These are phyloP conservation scores for Podospora comata DNA, from an alignment of 495 filamentous ascomycete species.

Conservation along the genomic window DNA sequence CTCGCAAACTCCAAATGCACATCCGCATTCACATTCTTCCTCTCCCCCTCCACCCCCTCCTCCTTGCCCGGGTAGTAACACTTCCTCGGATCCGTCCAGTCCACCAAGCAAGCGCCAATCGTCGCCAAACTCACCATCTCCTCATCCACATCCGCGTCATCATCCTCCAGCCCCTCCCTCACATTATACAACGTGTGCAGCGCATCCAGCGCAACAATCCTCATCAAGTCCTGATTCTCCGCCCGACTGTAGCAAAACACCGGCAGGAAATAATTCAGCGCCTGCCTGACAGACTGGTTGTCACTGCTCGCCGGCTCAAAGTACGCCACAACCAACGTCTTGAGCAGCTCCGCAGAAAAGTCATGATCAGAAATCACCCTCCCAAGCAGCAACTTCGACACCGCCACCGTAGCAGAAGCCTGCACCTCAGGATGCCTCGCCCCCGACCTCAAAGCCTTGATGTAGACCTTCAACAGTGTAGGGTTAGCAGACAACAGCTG, in stretches of 20 bases:
- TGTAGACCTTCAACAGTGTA: slow-evolving; percentile 70
- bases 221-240: slow-evolving; percentile 79
- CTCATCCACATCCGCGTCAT: slow-evolving; percentile 74
- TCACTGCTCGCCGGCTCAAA: slow-evolving; percentile 82
- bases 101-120: slow-evolving; percentile 76
- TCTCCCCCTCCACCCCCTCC: slow-evolving; percentile 48
- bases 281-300: slow-evolving; percentile 85
- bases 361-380: slow-evolving; percentile 58
- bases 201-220: slow-evolving; percentile 61
- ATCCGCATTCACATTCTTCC: slow-evolving; percentile 60
- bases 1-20: slow-evolving; percentile 66
- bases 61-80: slow-evolving; percentile 64
- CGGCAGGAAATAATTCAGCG: slow-evolving; percentile 90
- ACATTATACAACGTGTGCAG: slow-evolving; percentile 63
- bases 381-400: slow-evolving; percentile 83
- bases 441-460: slow-evolving; percentile 68
- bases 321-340: slow-evolving; percentile 76
- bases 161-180: slow-evolving; percentile 68
- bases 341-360: slow-evolving; percentile 65
- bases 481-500: slow-evolving; percentile 60
- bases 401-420: slow-evolving; percentile 73
- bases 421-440: slow-evolving; percentile 69
- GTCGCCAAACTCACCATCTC: slow-evolving; percentile 73
- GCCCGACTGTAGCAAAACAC: slow-evolving; percentile 84
- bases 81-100: slow-evolving; percentile 95